Base-by-base conservation (phyloP, 495 filamentous ascomycete genomes). In the Thermochaetoides thermophila region DNA sequence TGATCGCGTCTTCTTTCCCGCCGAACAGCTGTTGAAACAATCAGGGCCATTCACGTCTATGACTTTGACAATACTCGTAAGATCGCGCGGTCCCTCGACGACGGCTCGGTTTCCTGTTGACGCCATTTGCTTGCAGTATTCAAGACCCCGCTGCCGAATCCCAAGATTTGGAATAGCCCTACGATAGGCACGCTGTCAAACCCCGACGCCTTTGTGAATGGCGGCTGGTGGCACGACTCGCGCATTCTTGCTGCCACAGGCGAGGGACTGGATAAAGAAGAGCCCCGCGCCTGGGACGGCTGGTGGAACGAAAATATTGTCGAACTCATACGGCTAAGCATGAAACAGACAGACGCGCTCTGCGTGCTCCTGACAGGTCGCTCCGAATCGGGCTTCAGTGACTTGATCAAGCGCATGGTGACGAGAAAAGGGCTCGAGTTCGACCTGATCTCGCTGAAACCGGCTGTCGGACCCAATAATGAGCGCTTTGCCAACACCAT, bases 231-330 rank as follows among this genome's bases (percentile, higher is more conserved):
- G 89, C 89, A 99, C 55, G 84, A 96, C 48, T 61, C 75, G 15
- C 71, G 73, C 24, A 80, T 99, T 35, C 74, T 99, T 12, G 71
- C 77, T 15, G 77, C 86, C 3, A 93, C 84, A 3, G 89, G 89
- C 14, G 73, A 83, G 38, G 89, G 91, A 3, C 48, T 78, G 4
- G 84, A 84, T 26, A 67, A 71, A 19, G 89, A 96, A 55, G 87
- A 96, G 52, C 61, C 68, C 27, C 73, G 72, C 11, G 83, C 69
- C 3, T 99, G 91, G 91, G 55, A 78, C 31, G 85, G 85, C 10
- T 99, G 84, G 84, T 99, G 91, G 91, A 96, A 95, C 45, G 85
- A 99, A 47, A 69, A 78, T 44, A 81, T 99, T 46, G 78, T 89
- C 27, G 68, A 81, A 41, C 64, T 99, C 18, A 81, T 93, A 2